Percentiles rank a stretch among this genome's conserved stretches.
Conservation (phyloP, 2,329 filamentous ascomycete species). For the Xylaria sp. region DNA sequence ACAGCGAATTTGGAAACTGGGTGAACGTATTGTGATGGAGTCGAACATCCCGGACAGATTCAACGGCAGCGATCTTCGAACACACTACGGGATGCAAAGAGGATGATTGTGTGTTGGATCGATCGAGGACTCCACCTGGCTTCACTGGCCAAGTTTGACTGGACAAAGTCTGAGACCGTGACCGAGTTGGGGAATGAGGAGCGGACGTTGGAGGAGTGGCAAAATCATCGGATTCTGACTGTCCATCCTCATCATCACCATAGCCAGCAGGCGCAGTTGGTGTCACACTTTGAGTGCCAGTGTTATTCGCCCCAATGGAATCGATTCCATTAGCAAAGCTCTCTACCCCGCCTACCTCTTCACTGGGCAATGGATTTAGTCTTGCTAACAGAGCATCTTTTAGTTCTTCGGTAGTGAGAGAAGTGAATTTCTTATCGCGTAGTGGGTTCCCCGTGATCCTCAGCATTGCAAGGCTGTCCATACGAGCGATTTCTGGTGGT, state of each 20-base stretch:
- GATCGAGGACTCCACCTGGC: constrained; percentile 72
- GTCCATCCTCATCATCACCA: constrained; percentile 51
- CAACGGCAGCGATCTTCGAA: constrained; percentile 64
- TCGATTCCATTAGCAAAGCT: constrained; percentile 46
- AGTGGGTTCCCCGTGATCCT: constrained; percentile 90
- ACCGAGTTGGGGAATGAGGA: constrained; percentile 59
- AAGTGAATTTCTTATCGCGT: constrained; percentile 85
- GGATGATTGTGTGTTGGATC: constrained; percentile 72
- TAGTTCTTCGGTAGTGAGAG: constrained; percentile 81
- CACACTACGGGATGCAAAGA: constrained; percentile 67
- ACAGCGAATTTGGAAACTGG: constrained; percentile 74
- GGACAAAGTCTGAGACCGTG: constrained; percentile 60
- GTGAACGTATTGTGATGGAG: constrained; percentile 82
- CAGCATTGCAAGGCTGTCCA: constrained; percentile 80
- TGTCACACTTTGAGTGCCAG: background rate
- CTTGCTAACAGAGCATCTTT: constrained; percentile 77
- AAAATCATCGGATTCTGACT: constrained; percentile 66
- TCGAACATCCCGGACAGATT: constrained; percentile 67
- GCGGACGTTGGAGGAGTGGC: constrained; percentile 67
- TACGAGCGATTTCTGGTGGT: constrained; percentile 79
- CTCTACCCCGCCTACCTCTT: constrained; percentile 40
- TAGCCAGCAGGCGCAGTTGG: background rate
- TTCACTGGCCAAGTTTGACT: constrained; percentile 65
- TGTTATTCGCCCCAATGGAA: constrained; percentile 44
- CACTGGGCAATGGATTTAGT: constrained; percentile 64